Conservation (phyloP, 306 rosid species). For the Heteromeles arbutifolia region DNA sequence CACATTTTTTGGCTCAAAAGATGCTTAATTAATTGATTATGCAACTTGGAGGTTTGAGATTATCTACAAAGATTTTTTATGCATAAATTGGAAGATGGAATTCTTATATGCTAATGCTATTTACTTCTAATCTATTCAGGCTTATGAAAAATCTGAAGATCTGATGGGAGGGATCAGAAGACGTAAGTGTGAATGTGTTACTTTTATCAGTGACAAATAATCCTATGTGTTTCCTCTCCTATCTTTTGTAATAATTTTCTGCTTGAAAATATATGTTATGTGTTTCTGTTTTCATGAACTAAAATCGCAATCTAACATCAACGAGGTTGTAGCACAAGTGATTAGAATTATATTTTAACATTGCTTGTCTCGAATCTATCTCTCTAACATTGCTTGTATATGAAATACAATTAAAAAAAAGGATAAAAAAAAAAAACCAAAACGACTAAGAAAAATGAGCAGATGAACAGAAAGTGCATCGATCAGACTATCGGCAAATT, state of each 20-base stretch:
- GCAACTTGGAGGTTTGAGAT: not conserved
- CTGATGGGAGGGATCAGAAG: slow-evolving; percentile 20
- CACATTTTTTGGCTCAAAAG: not conserved
- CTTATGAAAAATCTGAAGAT: slow-evolving; percentile 53
- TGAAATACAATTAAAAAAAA: no score
- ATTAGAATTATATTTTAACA: not conserved
- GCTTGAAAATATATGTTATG: not conserved
- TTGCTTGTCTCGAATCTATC: not conserved
- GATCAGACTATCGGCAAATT: no score
- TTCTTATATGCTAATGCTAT: not conserved
- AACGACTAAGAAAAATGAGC: not conserved
- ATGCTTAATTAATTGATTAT: not conserved
- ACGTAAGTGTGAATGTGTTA: slow-evolving; percentile 1
- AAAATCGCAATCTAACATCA: not conserved
- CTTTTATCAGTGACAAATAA: not conserved
- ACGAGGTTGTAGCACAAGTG: not conserved
- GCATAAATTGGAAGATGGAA: not conserved
- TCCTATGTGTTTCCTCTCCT: not conserved
- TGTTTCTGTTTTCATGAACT: not conserved
- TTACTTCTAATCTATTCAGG: slow-evolving; percentile 25
- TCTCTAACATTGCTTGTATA: not conserved
- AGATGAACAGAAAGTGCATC: no score
- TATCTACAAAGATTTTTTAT: no score
- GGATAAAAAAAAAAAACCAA: not conserved
- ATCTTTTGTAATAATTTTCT: slow-evolving; percentile 5